Evolutionary conservation across 2,329 filamentous ascomycete genomes (phyloP), one percentile per base, ranked within the genome.

Genomic region (Torrubiella hemipterigena): DNA sequence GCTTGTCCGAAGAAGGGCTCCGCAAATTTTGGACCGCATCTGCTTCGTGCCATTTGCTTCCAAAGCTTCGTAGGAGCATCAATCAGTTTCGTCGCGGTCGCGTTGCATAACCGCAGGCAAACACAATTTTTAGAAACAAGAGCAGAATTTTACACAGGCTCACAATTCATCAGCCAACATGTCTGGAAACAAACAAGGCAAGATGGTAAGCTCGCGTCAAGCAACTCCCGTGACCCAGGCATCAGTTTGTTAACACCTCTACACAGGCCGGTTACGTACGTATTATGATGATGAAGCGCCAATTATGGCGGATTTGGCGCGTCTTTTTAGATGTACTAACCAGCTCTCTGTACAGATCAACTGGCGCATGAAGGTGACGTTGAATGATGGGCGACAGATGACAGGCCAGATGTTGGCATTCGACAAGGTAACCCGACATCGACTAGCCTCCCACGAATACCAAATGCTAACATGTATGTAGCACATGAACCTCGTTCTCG

Each of bases 401-500:
- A 87, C 86, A 24, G 91, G 87, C 39, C 86, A 96, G 59, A 94
- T 98, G 84, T 74, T 98, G 45, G 91, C 91, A 33, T 98, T 96
- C 51, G 91, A 98, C 61, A 96, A 96, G 75, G 85, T 89, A 61
- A n/a, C n/a, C n/a, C n/a, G n/a, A n/a, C n/a, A n/a, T n/a, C n/a
- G n/a, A n/a, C 36, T 46, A 36, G 8, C 31, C 11, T 13, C 18
- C 46, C 48, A 13, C 45, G 28, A 16, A 5, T 8, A 8, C 19
- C 6, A 23, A 31, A 26, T 28, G 21, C 37, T 37, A 22, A 39
- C 36, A 11, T 11, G 8, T 6, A 8, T 7, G 30, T 43, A 93
- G 86, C 91, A 98, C 61, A 98, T 98, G 91, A 98, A 98, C 59
- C 75, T 98, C 43, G 91, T 98, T 39, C 81, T 98, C 40, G 91